phyloP scores from a whole-genome alignment of 352 stramenopile species.

The Globisporangium spiculum region DNA sequence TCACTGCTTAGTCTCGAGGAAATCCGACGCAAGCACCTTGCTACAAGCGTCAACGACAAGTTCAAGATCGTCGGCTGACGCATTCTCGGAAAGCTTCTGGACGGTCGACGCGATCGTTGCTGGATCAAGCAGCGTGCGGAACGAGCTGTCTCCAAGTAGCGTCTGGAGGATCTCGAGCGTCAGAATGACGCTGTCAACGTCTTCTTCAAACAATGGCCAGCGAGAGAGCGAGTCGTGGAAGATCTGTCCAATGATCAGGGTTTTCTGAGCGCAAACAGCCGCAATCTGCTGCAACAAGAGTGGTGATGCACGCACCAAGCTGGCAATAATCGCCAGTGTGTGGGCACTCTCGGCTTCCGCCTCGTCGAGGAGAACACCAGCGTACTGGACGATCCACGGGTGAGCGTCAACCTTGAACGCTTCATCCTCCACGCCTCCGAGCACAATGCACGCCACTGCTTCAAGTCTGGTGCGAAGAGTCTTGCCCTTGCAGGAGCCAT shows the following conservation, averaged over 20 bases:
- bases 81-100: conserved; percentile 44
- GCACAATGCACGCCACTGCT: conserved; percentile 43
- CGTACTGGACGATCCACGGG: conserved; percentile 43
- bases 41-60: conserved; percentile 36
- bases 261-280: conserved; percentile 34
- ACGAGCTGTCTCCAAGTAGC: conserved; percentile 30
- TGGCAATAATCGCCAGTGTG: conserved; percentile 42
- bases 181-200: conserved; percentile 52
- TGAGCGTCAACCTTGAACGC: conserved; percentile 41
- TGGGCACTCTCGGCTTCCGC: conserved; percentile 52
- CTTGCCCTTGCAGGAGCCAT: conserved; percentile 49
- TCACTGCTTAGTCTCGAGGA: conserved; percentile 7
- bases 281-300: conserved; percentile 40
- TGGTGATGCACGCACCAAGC: conserved; percentile 28
- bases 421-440: conserved; percentile 34
- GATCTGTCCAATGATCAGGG: conserved; percentile 33
- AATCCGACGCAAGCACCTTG: conserved; percentile 23
- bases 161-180: conserved; percentile 43
- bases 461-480: conserved; percentile 44
- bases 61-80: conserved; percentile 41
- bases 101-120: conserved; percentile 48
- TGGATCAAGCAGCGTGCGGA: conserved; percentile 36
- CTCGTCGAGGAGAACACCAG: conserved; percentile 38
- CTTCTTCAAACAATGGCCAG: conserved; percentile 68
- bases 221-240: conserved; percentile 43